phyloP scores from a whole-genome alignment of 208 protist genomes.

The Wallacemonas sp. region DNA sequence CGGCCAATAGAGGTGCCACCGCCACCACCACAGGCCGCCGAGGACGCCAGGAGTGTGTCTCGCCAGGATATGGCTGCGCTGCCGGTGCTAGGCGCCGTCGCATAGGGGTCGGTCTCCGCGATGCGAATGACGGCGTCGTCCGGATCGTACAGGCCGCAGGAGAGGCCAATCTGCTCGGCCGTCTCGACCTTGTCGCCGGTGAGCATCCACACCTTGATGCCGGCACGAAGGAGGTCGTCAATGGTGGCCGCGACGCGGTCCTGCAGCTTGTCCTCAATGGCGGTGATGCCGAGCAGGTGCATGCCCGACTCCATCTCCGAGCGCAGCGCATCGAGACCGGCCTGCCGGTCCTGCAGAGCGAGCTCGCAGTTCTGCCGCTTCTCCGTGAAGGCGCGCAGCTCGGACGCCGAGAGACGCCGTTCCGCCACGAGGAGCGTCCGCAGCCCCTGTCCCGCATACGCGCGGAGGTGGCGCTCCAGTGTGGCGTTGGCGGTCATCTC shows the following conservation, averaged over 20 bases:
- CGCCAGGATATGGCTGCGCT: not conserved
- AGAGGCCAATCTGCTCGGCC: constrained; percentile 95
- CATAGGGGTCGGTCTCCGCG: constrained; percentile 21
- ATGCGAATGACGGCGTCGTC: constrained; percentile 57
- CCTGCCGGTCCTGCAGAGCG: constrained; percentile 39
- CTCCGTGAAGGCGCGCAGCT: constrained; percentile 45
- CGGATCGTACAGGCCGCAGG: constrained; percentile 62
- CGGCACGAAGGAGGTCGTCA: constrained; percentile 60
- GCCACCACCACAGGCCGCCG: too few relatives aligned
- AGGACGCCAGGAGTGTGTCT: too few relatives aligned
- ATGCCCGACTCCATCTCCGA: constrained; percentile 85
- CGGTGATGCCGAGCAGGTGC: constrained; percentile 91
- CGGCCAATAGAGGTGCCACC: too few relatives aligned
- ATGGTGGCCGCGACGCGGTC: constrained; percentile 93
- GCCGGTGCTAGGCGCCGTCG: not conserved
- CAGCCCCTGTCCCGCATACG: constrained; percentile 67
- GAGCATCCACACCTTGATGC: constrained; percentile 96
- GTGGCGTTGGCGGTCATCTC: constrained; percentile 5
- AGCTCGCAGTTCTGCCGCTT: constrained; percentile 37
- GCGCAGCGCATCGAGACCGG: constrained; percentile 51
- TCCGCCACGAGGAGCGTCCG: constrained; percentile 79
- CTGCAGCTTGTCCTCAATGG: constrained; percentile 98
- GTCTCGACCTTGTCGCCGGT: constrained; percentile 99
- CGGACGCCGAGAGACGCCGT: constrained; percentile 41
- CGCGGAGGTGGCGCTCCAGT: constrained; percentile 33